Evolutionary conservation across 352 stramenopile species (phyloP).

Genomic region (Phytopythium oedochilum): DNA sequence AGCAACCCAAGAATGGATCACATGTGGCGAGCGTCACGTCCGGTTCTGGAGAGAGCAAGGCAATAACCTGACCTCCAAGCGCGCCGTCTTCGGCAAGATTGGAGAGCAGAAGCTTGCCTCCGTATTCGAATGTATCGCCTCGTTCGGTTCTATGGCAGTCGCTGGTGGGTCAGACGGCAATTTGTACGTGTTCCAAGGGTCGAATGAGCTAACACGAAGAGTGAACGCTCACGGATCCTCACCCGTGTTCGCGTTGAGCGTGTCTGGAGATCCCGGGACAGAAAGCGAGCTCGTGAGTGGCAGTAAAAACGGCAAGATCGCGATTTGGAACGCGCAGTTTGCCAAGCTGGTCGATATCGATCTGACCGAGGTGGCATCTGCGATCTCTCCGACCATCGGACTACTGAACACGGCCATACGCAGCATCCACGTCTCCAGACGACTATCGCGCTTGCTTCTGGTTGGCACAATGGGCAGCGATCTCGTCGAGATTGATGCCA

Average conservation of each 20-base stretch:
- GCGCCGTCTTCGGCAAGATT: conserved; percentile 59
- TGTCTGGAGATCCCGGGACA: neutral
- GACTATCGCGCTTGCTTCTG: conserved; percentile 42
- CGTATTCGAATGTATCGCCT: conserved; percentile 45
- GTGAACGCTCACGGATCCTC: conserved; percentile 44
- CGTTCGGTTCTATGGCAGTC: conserved; percentile 42
- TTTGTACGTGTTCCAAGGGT: conserved; percentile 69
- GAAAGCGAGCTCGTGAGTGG: conserved; percentile 71
- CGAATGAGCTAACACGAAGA: conserved; percentile 40
- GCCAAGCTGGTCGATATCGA: conserved; percentile 40
- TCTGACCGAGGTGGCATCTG: conserved; percentile 27
- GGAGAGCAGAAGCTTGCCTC: conserved; percentile 42
- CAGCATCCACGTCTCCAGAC: conserved; percentile 32
- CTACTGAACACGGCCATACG: conserved; percentile 35
- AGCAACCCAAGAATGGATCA: conserved; percentile 54
- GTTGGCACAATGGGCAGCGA: conserved; percentile 86
- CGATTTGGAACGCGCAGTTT: conserved; percentile 71
- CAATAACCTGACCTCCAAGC: conserved; percentile 62
- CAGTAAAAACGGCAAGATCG: conserved; percentile 83
- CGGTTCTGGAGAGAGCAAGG: conserved; percentile 77
- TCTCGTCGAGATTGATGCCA: conserved; percentile 79
- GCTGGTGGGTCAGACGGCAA: conserved; percentile 63
- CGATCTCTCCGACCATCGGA: conserved; percentile 10
- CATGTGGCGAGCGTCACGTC: conserved; percentile 66
- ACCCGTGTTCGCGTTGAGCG: neutral